A percentile compares a stretch with the other conserved stretches of the same genome.
Conservation (phyloP, 108 stramenopile genomes). For the Thalassiosira profunda region DNA sequence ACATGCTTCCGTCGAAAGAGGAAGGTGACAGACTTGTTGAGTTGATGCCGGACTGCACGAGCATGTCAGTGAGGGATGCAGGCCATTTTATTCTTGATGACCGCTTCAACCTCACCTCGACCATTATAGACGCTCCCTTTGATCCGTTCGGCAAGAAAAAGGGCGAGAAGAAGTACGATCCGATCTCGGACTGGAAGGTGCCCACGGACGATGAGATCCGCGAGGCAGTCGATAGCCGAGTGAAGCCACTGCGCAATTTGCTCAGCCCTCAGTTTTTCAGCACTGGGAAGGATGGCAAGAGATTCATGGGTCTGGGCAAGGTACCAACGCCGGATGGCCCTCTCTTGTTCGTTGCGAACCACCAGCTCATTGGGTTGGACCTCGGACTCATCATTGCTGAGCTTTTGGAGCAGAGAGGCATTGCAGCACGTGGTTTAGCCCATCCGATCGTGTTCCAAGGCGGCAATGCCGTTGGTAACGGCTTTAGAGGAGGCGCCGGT, state of each 20-base stretch:
- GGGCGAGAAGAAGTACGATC: constrained; percentile 59
- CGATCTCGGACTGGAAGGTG: constrained; percentile 76
- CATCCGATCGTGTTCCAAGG: constrained; percentile 81
- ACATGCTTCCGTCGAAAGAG: constrained; percentile 69
- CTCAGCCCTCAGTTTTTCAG: constrained; percentile 86
- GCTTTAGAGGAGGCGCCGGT: constrained; percentile 31
- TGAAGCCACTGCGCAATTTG: constrained; percentile 63
- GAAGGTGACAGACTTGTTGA: constrained; percentile 70
- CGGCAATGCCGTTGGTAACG: no score
- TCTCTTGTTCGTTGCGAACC: constrained; percentile 90
- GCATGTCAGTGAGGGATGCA: constrained; percentile 59
- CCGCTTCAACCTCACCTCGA: constrained; percentile 86
- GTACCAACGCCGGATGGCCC: constrained; percentile 67
- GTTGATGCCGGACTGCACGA: constrained; percentile 63
- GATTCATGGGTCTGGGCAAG: constrained; percentile 63
- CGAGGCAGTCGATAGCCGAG: constrained; percentile 45
- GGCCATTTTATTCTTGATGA: constrained; percentile 87
- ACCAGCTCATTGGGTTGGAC: constrained; percentile 86
- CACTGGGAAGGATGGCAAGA: constrained; percentile 70
- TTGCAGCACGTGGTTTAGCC: constrained; percentile 75
- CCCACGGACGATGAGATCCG: constrained; percentile 65
- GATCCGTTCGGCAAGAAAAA: constrained; percentile 60
- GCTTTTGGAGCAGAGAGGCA: constrained; percentile 66
- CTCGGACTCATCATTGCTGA: constrained; percentile 70
- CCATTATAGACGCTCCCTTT: constrained; percentile 77